A percentile compares a stretch with the other conserved stretches of the same genome.
phyloP scores from a whole-genome alignment of 495 filamentous ascomycete genomes.

The Hyaloscypha finlandica region DNA sequence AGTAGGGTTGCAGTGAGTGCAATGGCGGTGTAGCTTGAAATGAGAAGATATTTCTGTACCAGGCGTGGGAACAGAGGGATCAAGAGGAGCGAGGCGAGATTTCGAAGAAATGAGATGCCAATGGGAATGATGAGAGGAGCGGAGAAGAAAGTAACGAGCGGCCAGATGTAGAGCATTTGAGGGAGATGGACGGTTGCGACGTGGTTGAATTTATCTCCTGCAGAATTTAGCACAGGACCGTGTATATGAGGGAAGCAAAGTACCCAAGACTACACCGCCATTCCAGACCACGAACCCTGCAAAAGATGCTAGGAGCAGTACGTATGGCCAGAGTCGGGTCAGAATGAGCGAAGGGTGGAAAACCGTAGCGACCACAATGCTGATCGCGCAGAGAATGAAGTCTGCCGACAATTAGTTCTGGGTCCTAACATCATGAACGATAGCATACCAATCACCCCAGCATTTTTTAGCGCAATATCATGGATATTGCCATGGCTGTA shows the following conservation, averaged over 20 bases:
- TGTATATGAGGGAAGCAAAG: conserved; percentile 13
- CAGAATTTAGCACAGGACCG: not conserved
- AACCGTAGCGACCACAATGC: conserved; percentile 58
- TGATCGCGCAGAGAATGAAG: conserved; percentile 52
- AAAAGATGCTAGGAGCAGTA: conserved; percentile 69
- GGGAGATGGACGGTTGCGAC: conserved; percentile 83
- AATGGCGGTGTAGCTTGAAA: conserved; percentile 22
- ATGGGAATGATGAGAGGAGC: conserved; percentile 69
- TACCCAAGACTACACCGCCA: conserved; percentile 86
- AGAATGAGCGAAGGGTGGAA: conserved; percentile 52
- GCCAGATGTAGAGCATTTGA: conserved; percentile 95
- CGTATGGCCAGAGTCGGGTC: conserved; percentile 61
- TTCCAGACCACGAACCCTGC: conserved; percentile 81
- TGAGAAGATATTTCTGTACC: conserved; percentile 24
- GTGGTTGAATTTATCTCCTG: conserved; percentile 85
- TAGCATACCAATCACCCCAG: conserved; percentile 25
- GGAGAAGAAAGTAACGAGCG: conserved; percentile 87
- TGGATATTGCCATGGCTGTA: conserved; percentile 29
- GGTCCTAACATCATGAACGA: not conserved
- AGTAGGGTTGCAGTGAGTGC: conserved; percentile 49
- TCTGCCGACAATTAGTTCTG: conserved; percentile 25
- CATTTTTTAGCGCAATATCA: conserved; percentile 27
- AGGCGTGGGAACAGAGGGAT: conserved; percentile 15
- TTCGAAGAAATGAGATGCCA: conserved; percentile 29
- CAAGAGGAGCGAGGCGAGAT: conserved; percentile 8